Conservation (phyloP, 2,329 filamentous ascomycete genomes). For the Aspergillus bombycis region DNA sequence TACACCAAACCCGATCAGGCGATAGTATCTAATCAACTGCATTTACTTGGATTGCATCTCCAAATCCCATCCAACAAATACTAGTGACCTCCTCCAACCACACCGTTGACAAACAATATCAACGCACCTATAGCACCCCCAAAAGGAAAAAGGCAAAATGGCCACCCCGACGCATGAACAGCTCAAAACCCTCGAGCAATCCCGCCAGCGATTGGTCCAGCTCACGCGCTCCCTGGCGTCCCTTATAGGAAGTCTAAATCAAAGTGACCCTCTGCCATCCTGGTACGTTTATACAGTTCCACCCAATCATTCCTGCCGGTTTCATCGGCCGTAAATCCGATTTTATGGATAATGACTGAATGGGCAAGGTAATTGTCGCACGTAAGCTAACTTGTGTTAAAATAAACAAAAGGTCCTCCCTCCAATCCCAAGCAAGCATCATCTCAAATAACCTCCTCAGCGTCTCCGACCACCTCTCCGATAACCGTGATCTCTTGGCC, state of each 20-base stretch:
- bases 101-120: background rate
- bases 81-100: background rate
- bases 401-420: constrained; percentile 65
- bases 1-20: background rate
- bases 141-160: constrained; percentile 29
- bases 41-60: background rate
- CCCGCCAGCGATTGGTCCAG: constrained; percentile 68
- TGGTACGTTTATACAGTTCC: constrained; percentile 54
- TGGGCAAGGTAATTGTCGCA: too few species aligned
- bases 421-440: constrained; percentile 73
- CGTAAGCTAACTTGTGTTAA: background rate
- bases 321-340: background rate
- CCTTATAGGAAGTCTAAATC: constrained; percentile 63
- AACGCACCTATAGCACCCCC: background rate
- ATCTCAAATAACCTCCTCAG: constrained; percentile 71
- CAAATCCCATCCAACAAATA: background rate
- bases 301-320: background rate
- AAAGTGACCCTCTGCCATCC: constrained; percentile 67
- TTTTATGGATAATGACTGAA: background rate
- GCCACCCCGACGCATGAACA: constrained; percentile 44
- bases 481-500: constrained; percentile 68
- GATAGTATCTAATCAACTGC: background rate
- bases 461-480: constrained; percentile 66
- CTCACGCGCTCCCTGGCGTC: constrained; percentile 70
- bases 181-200: constrained; percentile 69